phyloP scores from a whole-genome alignment of 108 stramenopile species.

The Discostella pseudostelligera region DNA sequence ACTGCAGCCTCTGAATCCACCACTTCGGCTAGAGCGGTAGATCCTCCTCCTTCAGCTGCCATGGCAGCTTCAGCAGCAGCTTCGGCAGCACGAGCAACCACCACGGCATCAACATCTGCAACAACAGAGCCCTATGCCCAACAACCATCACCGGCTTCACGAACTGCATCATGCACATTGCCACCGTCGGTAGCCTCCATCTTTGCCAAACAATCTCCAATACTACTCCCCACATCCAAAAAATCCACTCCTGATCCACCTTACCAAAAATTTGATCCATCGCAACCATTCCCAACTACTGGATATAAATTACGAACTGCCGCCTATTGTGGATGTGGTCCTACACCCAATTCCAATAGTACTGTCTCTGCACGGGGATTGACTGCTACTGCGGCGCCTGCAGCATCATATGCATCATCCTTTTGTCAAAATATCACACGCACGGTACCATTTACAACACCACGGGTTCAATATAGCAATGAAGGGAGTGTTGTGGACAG shows the following conservation, averaged over 20 bases:
- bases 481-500: neutral
- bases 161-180: no score
- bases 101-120: neutral
- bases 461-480: neutral
- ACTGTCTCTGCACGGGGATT: neutral
- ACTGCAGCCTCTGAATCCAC: neutral
- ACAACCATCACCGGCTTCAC: neutral
- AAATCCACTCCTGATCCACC: neutral
- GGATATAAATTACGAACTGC: constrained; percentile 30
- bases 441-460: no score
- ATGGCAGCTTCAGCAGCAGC: constrained; percentile 1
- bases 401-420: constrained; percentile 4
- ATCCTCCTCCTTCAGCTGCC: constrained; percentile 1
- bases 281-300: constrained; percentile 13
- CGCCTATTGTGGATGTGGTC: constrained; percentile 39
- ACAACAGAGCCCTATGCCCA: neutral
- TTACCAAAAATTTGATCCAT: constrained; percentile 18
- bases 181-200: constrained; percentile 14
- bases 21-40: neutral
- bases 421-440: no score
- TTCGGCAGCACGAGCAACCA: neutral
- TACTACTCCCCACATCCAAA: neutral
- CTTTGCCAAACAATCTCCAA: constrained; percentile 7
- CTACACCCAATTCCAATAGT: constrained; percentile 16
- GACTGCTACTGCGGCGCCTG: neutral